Percentiles rank a stretch among this genome's conserved stretches.
phyloP scores from a whole-genome alignment of 345 rosid genomes.

The Hypericum androsaemum region DNA sequence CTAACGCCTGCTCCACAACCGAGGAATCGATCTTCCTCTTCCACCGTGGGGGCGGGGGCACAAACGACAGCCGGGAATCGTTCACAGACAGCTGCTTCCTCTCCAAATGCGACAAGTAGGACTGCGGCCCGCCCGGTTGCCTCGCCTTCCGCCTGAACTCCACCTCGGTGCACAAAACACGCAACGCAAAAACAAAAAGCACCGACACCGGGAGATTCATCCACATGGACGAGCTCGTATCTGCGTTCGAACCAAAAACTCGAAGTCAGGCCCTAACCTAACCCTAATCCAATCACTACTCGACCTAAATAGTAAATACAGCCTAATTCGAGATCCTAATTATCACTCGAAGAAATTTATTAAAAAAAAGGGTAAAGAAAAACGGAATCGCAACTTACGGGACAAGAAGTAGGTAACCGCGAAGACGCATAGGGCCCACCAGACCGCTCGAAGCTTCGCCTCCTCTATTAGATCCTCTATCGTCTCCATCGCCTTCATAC shows the following conservation, averaged over 20 bases:
- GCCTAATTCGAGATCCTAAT: too few species aligned
- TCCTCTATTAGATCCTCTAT: conserved; percentile 95
- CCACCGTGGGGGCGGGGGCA: conserved; percentile 51
- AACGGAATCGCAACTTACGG: conserved; percentile 37
- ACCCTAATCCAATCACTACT: too few species aligned
- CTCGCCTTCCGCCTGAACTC: conserved; percentile 66
- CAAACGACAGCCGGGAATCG: conserved; percentile 58
- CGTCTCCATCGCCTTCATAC: conserved; percentile 69
- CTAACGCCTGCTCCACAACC: conserved; percentile 63
- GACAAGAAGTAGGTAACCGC: conserved; percentile 71
- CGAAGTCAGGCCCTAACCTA: too few species aligned
- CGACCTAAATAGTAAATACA: too few species aligned
- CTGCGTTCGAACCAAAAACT: too few species aligned
- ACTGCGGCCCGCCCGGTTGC: conserved; percentile 11
- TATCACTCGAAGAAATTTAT: too few species aligned
- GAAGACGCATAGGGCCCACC: conserved; percentile 80
- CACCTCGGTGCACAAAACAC: conserved; percentile 51
- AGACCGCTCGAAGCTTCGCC: conserved; percentile 70
- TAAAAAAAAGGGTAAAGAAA: too few species aligned
- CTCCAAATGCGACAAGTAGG: conserved; percentile 46
- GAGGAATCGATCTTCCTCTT: conserved; percentile 82
- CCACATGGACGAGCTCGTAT: conserved; percentile 92
- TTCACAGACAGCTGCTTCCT: conserved; percentile 69
- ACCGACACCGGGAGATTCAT: conserved; percentile 84
- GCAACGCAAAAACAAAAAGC: conserved; percentile 35